Evolutionary conservation across 2,329 filamentous ascomycete genomes (phyloP).

Genomic region (Hypoxylon sp.): DNA sequence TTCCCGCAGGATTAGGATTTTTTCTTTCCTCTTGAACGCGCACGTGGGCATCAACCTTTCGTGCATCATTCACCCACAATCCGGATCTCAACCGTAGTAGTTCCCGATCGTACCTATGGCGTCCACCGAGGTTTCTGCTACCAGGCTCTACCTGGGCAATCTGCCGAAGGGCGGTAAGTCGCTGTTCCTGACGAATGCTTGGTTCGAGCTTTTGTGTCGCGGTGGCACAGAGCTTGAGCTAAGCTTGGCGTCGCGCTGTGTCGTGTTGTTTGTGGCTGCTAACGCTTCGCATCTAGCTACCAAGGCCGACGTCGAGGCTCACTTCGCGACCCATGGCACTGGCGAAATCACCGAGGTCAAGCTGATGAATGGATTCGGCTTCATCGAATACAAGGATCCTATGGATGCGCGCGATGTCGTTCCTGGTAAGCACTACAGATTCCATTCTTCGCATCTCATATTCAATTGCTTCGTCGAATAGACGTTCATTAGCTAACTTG

Average conservation of each 20-base stretch:
- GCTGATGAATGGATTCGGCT: slow-evolving; percentile 99
- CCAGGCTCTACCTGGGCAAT: slow-evolving; percentile 97
- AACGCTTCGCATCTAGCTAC: slow-evolving; percentile 64
- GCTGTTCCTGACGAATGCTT: slow-evolving; percentile 35
- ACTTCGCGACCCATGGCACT: slow-evolving; percentile 95
- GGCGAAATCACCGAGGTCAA: slow-evolving; percentile 99
- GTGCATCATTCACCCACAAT: slow-evolving; percentile 11
- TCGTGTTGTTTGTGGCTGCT: slow-evolving; percentile 25
- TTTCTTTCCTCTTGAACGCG: slow-evolving; percentile 13
- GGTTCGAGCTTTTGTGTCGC: slow-evolving; percentile 23
- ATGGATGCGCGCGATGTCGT: slow-evolving; percentile 99
- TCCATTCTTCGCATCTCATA: slow-evolving; percentile 26
- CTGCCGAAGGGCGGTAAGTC: slow-evolving; percentile 93
- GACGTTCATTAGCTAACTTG: slow-evolving; percentile 48
- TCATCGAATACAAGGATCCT: slow-evolving; percentile 99
- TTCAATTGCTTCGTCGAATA: slow-evolving; percentile 5
- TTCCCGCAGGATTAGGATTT: slow-evolving; percentile 15
- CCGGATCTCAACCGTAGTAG: slow-evolving; percentile 24
- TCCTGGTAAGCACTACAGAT: slow-evolving; percentile 77
- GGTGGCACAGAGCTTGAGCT: slow-evolving; percentile 33
- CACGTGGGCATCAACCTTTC: slow-evolving; percentile 19
- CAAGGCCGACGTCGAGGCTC: slow-evolving; percentile 95
- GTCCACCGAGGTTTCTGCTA: slow-evolving; percentile 81
- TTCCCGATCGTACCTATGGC: slow-evolving; percentile 47
- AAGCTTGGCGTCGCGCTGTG: slow-evolving; percentile 35